phyloP scores from a whole-genome alignment of 306 rosid genomes.

The Inga laurina region DNA sequence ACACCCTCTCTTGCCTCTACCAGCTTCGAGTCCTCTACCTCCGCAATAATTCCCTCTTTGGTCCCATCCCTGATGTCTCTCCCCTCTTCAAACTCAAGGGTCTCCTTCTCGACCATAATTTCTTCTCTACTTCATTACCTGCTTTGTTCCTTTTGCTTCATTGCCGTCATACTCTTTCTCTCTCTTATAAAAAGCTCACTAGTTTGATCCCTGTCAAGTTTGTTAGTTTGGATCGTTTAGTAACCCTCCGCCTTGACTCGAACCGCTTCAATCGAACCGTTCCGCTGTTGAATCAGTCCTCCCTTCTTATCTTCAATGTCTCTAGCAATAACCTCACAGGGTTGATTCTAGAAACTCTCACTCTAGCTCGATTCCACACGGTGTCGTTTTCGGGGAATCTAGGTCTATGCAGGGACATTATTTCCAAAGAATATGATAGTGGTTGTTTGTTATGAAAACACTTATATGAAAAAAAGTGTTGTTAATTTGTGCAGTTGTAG shows the following conservation, averaged over 20 bases:
- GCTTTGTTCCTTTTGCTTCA: conserved; percentile 59
- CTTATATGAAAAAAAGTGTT: no score
- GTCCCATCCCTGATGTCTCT: conserved; percentile 83
- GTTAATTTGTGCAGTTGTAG: no score
- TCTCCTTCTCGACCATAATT: conserved; percentile 60
- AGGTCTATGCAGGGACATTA: conserved; percentile 71
- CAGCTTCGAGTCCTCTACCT: conserved; percentile 82
- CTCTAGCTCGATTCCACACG: conserved; percentile 52
- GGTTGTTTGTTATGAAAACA: no score
- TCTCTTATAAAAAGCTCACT: conserved; percentile 59
- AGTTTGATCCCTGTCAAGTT: conserved; percentile 55
- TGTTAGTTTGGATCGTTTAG: conserved; percentile 53
- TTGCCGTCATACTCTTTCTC: conserved; percentile 57
- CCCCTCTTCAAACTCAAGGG: conserved; percentile 63
- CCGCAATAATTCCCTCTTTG: conserved; percentile 74
- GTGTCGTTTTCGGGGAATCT: conserved; percentile 59
- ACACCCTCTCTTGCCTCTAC: conserved; percentile 64
- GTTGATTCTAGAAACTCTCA: conserved; percentile 47
- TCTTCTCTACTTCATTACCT: conserved; percentile 70
- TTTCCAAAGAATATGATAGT: conserved; percentile 48
- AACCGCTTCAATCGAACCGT: conserved; percentile 61
- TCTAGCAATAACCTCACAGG: conserved; percentile 73
- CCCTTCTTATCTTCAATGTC: conserved; percentile 48
- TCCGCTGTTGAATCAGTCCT: conserved; percentile 68
- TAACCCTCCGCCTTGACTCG: conserved; percentile 54